These are phyloP conservation scores for Fusarium secorum DNA, from an alignment of 2,329 filamentous ascomycete species.

Conservation along the genomic window DNA sequence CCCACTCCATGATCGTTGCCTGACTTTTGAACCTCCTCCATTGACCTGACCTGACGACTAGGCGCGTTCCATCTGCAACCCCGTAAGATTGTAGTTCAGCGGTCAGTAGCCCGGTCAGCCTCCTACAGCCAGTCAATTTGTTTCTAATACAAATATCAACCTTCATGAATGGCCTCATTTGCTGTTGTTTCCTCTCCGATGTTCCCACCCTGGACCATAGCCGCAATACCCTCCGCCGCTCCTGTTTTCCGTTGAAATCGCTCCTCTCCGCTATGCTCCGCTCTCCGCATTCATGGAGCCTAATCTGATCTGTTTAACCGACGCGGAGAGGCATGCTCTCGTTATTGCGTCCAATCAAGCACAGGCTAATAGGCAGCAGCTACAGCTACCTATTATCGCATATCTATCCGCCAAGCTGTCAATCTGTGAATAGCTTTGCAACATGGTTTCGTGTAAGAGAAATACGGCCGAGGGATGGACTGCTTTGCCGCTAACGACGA, in stretches of 20 bases:
- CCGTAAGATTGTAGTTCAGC: constrained; percentile 12
- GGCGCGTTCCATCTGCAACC: background rate
- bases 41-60: constrained; percentile 25
- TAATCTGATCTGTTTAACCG: constrained; percentile 35
- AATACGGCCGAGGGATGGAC: constrained; percentile 37
- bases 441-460: constrained; percentile 50
- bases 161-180: constrained; percentile 31
- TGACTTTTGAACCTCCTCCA: constrained; percentile 19
- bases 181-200: background rate
- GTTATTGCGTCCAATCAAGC: constrained; percentile 34
- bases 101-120: constrained; percentile 10
- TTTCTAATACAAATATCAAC: background rate
- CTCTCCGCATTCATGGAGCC: constrained; percentile 31
- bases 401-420: constrained; percentile 37
- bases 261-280: constrained; percentile 26
- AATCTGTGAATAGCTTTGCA: constrained; percentile 44
- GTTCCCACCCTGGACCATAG: background rate
- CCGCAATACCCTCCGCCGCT: constrained; percentile 2
- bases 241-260: constrained; percentile 18
- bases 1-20: constrained; percentile 24
- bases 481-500: constrained; percentile 31
- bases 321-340: constrained; percentile 21
- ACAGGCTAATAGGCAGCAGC: constrained; percentile 21
- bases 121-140: constrained; percentile 16
- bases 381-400: constrained; percentile 19